Evolutionary conservation across 441 rosid genomes (phyloP).

Genomic region (Erysimum pusillum): DNA sequence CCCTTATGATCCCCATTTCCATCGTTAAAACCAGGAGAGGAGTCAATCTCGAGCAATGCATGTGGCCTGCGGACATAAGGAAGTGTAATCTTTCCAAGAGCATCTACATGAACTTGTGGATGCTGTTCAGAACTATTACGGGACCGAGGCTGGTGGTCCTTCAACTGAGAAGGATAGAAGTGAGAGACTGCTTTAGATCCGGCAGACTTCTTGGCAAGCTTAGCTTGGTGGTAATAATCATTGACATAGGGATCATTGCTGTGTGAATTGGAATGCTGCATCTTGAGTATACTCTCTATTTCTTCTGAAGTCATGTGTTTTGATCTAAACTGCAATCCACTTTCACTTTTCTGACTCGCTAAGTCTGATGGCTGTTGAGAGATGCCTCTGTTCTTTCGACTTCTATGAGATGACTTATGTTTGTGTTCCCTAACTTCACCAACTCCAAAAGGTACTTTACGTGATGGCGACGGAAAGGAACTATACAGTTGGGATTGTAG

Average conservation of each 20-base stretch:
- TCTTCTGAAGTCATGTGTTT: constrained; percentile 96
- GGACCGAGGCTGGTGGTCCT: constrained; percentile 79
- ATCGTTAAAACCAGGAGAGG: constrained; percentile 61
- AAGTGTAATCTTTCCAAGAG: constrained; percentile 66
- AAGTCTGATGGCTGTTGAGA: constrained; percentile 81
- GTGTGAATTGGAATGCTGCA: constrained; percentile 95
- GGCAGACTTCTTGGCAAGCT: constrained; percentile 71
- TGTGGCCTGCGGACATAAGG: constrained; percentile 66
- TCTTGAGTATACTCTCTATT: constrained; percentile 92
- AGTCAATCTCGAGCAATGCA: constrained; percentile 80
- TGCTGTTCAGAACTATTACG: constrained; percentile 82
- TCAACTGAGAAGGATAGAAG: constrained; percentile 85
- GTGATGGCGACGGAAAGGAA: constrained; percentile 68
- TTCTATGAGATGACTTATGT: constrained; percentile 75
- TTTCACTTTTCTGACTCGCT: constrained; percentile 83
- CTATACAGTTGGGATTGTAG: constrained; percentile 75
- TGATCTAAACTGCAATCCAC: constrained; percentile 83
- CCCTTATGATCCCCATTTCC: constrained; percentile 65
- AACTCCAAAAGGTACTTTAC: constrained; percentile 59
- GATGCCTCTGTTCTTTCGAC: constrained; percentile 63
- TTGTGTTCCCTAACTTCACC: constrained; percentile 71
- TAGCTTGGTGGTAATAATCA: constrained; percentile 97
- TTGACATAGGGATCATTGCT: constrained; percentile 86
- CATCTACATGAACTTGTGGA: constrained; percentile 63
- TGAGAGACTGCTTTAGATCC: constrained; percentile 66